Base-by-base conservation (phyloP, 2,329 filamentous ascomycete genomes). In the Xylariales sp. region DNA sequence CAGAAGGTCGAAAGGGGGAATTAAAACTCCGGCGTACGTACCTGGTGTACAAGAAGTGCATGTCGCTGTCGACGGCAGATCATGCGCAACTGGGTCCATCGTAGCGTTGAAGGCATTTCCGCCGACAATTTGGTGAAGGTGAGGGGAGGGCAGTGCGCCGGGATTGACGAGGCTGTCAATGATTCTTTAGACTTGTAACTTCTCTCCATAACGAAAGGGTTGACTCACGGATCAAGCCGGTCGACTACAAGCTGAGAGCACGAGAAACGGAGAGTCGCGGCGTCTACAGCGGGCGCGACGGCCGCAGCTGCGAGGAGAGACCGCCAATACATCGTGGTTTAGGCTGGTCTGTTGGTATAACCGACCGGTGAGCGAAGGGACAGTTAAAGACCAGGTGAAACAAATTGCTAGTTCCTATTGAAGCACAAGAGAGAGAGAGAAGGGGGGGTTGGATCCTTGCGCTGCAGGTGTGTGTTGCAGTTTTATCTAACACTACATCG, bases 211-310 rank as follows among this genome's bases (percentile, higher is more conserved):
- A 23, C 39, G 16, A 41, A 12, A 36, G n/a, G 41, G 14, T 59
- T 16, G 1, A 65, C 75, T 72, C 53, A 76, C 75, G 75, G 75
- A 62, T 77, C 75, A 41, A 77, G 69, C 57, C 75, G 74, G 34
- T 77, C 75, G 34, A 77, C 75, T 9, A 77, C 74, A 23, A 77
- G 74, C 57, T 77, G 74, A 10, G 75, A 76, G 67, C 75, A 77
- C 6, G 75, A 77, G 64, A 77, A 77, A 18, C 75, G 75, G 57
- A 77, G 73, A 28, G 74, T 75, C 48, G 75, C 74, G 30, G 71
- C 74, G 16, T 74, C 65, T 16, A 73, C 71, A 59, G 64, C 71
- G 43, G 73, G 70, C 54, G 57, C 69, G 23, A 73, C 54, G 63
- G 67, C 72, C 66, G 70, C 72, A 36, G 68, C 71, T 59, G 70